Base-by-base conservation (phyloP, 306 rosid species). In the Lithocarpus polystachyus region DNA sequence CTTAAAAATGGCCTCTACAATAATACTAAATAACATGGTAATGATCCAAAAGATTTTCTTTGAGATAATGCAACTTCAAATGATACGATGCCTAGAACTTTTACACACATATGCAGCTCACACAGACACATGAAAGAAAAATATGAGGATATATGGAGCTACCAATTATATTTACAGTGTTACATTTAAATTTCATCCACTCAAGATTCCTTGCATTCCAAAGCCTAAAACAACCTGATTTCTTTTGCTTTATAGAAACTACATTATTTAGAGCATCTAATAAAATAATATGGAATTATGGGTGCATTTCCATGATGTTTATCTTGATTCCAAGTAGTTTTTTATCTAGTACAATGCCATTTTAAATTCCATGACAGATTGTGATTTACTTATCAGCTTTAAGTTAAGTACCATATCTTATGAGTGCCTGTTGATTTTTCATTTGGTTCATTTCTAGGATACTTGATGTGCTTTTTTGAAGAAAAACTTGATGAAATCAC, bases 391-490 rank as follows among this genome's bases (percentile, higher is more conserved):
- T 65, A 23, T 13, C 28, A 23, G 23, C 64, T 64, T 69, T 24
- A 35, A 56, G 64, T 40, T 81, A 28, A 22, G 17, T 65, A 8
- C 28, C 33, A 8, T 28, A 57, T 70, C 23, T 80, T 73, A 60
- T 61, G 14, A 22, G 24, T 78, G 35, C 72, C 77, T 62, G 23
- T 67, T 72, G 56, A 28, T 69, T 24, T 70, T 59, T 59, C 82
- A 67, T 80, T 59, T 59, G 82, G 70, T 80, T 84, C 35, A 61
- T 51, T 68, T 78, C 69, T 77, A 95, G 99, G 99, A 79, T 95
- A 95, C 82, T 83, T 95, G 81, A 88, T 92, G 92, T 92, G 99
- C 89, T 76, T 92, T 74, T 91, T 90, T 71, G 96, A 85, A 85
- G 96, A 91, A 88, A 86, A 91, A 79, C 87, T 88, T 80, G 92